Evolutionary conservation across 2,329 filamentous ascomycete genomes (phyloP).

Genomic region (Diaporthe citriasiana): DNA sequence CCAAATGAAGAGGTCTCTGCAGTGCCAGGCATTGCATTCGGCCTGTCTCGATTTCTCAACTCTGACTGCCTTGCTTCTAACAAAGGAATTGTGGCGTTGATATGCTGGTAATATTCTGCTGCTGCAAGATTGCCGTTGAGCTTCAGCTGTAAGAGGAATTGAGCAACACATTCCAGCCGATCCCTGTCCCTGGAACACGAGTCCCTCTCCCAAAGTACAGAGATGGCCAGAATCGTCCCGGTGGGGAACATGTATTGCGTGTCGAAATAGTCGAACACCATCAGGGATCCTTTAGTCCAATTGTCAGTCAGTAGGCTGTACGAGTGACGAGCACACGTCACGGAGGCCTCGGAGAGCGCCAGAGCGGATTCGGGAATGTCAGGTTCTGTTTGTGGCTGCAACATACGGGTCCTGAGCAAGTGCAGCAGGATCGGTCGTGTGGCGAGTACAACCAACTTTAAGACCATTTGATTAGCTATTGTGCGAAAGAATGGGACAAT

Average conservation of each 20-base stretch:
- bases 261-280: constrained; percentile 17
- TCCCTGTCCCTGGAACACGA: constrained; percentile 8
- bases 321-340: constrained; percentile 9
- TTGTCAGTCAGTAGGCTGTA: background rate
- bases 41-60: background rate
- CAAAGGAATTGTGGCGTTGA: background rate
- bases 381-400: background rate
- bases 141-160: background rate
- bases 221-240: background rate
- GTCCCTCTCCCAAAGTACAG: constrained; percentile 3
- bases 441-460: background rate
- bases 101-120: background rate
- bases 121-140: constrained; percentile 2
- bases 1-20: background rate
- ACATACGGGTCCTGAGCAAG: background rate
- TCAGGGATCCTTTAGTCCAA: background rate
- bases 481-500: rapidly evolving
- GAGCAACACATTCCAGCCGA: background rate
- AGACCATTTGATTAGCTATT: background rate
- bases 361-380: constrained; percentile 7
- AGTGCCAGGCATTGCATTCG: background rate
- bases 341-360: constrained; percentile 3
- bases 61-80: background rate
- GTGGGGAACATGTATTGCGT: constrained; percentile 20
- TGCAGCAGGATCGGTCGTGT: constrained; percentile 17